Evolutionary conservation across 2,329 filamentous ascomycete species (phyloP), one percentile per base, ranked within the genome.

Genomic region (Pochonia chlamydosporia): DNA sequence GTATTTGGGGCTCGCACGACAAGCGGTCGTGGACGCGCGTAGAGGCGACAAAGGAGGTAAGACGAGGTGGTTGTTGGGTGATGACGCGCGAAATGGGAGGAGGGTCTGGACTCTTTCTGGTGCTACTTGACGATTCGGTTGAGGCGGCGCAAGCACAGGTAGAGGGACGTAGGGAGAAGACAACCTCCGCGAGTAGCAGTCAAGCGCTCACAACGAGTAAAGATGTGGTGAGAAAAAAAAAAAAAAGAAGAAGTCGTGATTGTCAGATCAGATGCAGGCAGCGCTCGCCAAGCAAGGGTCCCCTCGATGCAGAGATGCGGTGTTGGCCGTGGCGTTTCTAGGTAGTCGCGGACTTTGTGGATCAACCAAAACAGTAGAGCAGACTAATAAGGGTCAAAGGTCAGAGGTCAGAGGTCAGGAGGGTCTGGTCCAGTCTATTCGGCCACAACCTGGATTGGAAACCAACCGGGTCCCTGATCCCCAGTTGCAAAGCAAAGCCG

Each of bases 211-310:
- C n/a, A n/a, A n/a, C n/a, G n/a, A n/a, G n/a, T n/a, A n/a, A n/a
- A n/a, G n/a, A n/a, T n/a, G n/a, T n/a, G n/a, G n/a, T n/a, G n/a
- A n/a, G n/a, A n/a, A n/a, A n/a, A n/a, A n/a, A n/a, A n/a, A n/a
- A n/a, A n/a, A 18, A 20, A 18, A 20, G 33, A 18, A 36, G 33
- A 36, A 20, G 21, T 36, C 7, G n/a, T 20, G 33, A 18, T 36
- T 36, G 33, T 20, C 33, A 36, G 33, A 36, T 20, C 33, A 36
- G 33, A 36, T 6, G 33, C 16, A 20, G 33, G 33, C 33, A 20
- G 33, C 5, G n/a, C 5, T 23, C n/a, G 35, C 46, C 30, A 36
- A 46, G 45, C 40, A 41, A 50, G 20, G 35, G 35, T 39, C 35
- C n/a, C 23, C 35, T 39, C 20, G 35, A 23, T 39, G 35, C 4